A percentile compares a stretch with the other conserved stretches of the same genome.
Conservation (phyloP, 2,329 filamentous ascomycete genomes). For the Colletotrichum kahawae region DNA sequence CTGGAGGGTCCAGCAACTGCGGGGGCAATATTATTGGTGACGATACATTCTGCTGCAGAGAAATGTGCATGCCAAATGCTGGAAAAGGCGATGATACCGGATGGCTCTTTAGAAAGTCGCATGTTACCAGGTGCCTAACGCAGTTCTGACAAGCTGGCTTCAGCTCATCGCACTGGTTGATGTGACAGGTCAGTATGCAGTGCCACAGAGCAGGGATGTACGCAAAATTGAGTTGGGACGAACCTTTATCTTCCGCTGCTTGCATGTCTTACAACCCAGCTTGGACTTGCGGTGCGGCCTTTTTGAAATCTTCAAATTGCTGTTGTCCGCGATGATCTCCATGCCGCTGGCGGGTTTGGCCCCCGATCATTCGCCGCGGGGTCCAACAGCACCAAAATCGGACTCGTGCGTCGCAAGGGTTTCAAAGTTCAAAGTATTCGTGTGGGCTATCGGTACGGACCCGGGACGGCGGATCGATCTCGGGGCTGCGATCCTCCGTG, state of each 20-base stretch:
- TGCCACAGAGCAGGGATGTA: background rate
- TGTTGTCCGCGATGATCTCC: background rate
- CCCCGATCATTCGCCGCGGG: background rate
- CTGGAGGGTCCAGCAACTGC: background rate
- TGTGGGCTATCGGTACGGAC: background rate
- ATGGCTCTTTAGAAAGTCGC: constrained; percentile 26
- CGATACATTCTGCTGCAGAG: background rate
- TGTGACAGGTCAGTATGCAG: background rate
- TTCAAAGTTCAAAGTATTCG: background rate
- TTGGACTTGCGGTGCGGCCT: constrained; percentile 61
- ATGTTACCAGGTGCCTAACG: constrained; percentile 28
- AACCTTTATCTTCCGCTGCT: constrained; percentile 56
- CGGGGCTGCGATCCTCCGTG: background rate
- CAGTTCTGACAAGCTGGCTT: constrained; percentile 30
- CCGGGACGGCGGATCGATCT: background rate
- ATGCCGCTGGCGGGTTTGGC: background rate
- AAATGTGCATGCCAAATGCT: background rate
- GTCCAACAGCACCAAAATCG: background rate
- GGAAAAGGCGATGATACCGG: background rate
- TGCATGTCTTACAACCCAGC: constrained; percentile 59
- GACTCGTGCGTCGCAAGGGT: background rate
- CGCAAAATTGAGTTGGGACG: background rate
- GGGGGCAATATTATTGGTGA: background rate
- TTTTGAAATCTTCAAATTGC: constrained; percentile 34
- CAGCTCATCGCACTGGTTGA: constrained; percentile 30